Conservation (phyloP, 2,329 filamentous ascomycete genomes). For the Aspergillus ibericus region DNA sequence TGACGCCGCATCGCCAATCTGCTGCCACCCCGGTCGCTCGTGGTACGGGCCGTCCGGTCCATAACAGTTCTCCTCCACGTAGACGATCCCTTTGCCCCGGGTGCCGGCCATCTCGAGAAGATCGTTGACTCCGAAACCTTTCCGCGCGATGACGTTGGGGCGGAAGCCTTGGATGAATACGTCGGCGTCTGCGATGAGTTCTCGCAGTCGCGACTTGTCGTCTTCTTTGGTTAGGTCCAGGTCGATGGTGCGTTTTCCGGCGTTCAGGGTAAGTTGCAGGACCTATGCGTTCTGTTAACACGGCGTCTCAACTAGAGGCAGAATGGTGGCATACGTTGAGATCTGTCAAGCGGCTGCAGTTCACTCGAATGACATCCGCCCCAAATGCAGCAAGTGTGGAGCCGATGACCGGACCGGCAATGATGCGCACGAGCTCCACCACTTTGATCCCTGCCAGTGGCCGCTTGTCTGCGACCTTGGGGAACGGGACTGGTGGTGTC, state of each 20-base stretch:
- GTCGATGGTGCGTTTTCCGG: constrained; percentile 27
- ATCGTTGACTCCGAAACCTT: constrained; percentile 37
- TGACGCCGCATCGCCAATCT: constrained; percentile 49
- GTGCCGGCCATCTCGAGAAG: constrained; percentile 42
- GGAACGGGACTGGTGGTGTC: not conserved
- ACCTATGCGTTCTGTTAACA: constrained; percentile 6
- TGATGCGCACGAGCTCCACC: not conserved
- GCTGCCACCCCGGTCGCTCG: constrained; percentile 53
- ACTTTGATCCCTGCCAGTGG: not conserved
- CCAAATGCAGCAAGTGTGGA: not conserved
- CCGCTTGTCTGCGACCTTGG: not conserved
- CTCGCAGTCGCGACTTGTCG: constrained; percentile 42
- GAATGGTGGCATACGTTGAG: not conserved
- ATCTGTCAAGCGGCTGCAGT: not conserved
- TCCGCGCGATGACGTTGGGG: constrained; percentile 40
- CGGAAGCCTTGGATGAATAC: constrained; percentile 58
- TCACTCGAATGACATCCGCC: not conserved
- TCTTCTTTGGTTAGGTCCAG: constrained; percentile 49
- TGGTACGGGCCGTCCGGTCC: constrained; percentile 50
- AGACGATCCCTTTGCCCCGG: constrained; percentile 48
- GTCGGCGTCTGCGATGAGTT: constrained; percentile 52
- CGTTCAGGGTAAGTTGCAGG: constrained; percentile 24
- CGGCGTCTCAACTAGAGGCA: not conserved
- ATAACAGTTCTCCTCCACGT: constrained; percentile 54
- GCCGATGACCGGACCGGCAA: not conserved